Conservation (phyloP, 805 yeast genomes). For the Starmerella kuoi region DNA sequence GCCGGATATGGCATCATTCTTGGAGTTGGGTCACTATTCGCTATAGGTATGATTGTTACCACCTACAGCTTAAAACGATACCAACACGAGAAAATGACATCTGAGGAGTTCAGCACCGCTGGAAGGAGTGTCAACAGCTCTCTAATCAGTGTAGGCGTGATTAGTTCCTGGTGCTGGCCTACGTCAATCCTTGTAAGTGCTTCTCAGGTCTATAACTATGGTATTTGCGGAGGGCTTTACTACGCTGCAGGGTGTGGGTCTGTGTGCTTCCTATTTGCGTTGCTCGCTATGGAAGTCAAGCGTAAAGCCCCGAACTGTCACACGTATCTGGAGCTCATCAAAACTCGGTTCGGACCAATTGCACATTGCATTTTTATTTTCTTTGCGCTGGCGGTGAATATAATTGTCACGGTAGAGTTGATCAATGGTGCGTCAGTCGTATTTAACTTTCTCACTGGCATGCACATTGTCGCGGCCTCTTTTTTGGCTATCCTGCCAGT, state of each 20-base stretch:
- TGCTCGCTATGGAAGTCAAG: conserved; percentile 77
- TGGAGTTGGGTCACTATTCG: conserved; percentile 55
- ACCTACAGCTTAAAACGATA: conserved; percentile 62
- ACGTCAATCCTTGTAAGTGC: conserved; percentile 63
- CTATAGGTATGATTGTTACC: conserved; percentile 63
- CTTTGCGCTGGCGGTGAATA: conserved; percentile 77
- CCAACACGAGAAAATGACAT: conserved; percentile 73
- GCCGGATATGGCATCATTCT: conserved; percentile 81
- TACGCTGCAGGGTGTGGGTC: conserved; percentile 87
- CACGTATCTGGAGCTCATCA: conserved; percentile 75
- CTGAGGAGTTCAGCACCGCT: conserved; percentile 88
- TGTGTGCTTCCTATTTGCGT: conserved; percentile 74
- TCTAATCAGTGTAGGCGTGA: conserved; percentile 77
- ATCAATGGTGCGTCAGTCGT: conserved; percentile 84
- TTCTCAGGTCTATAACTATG: conserved; percentile 63
- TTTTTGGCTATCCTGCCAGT: conserved; percentile 76
- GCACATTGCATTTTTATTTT: conserved; percentile 52
- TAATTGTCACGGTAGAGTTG: conserved; percentile 82
- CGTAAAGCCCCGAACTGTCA: conserved; percentile 83
- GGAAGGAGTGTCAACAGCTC: conserved; percentile 81
- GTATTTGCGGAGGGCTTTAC: conserved; percentile 67
- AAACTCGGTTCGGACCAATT: conserved; percentile 59
- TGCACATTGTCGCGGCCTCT: conserved; percentile 68
- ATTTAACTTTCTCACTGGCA: conserved; percentile 66
- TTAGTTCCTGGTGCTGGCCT: conserved; percentile 87